Evolutionary conservation across 148 eudicot species (phyloP).

Genomic region (Polygonum aviculare): DNA sequence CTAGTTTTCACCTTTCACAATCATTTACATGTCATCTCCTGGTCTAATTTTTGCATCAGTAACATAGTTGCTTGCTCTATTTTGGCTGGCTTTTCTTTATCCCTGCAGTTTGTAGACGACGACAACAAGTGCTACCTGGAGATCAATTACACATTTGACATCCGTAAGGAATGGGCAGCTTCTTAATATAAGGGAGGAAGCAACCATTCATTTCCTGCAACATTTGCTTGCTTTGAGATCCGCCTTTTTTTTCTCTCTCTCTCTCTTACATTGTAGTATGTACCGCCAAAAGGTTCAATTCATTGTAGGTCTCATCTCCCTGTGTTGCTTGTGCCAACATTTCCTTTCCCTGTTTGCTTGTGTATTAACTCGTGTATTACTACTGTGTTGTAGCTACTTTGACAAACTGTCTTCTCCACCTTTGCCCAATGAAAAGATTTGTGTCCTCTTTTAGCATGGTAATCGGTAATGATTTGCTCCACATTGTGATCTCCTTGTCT

Average conservation of each 20-base stretch:
- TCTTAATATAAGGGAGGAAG: not conserved
- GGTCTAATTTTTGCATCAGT: not conserved
- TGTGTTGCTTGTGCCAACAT: not conserved
- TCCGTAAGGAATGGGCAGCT: conserved; percentile 46
- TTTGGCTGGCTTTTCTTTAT: not conserved
- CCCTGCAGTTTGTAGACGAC: conserved; percentile 52
- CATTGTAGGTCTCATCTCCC: conserved; percentile 5
- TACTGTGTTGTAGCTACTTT: not conserved
- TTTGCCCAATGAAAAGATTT: not conserved
- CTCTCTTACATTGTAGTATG: not conserved
- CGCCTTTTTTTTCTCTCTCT: not conserved
- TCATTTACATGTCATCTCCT: not conserved
- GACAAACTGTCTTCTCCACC: not conserved
- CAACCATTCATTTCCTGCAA: conserved; percentile 6
- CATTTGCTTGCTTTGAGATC: not conserved
- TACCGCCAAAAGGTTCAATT: conserved; percentile 3
- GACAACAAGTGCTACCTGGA: conserved; percentile 60
- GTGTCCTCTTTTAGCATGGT: not conserved
- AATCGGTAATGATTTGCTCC: not conserved
- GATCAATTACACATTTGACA: conserved; percentile 52
- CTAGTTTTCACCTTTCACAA: too few relatives aligned
- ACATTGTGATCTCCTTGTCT: not conserved
- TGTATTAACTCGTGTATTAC: conserved; percentile 4
- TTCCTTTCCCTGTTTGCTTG: conserved; percentile 2
- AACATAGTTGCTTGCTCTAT: not conserved